Evolutionary conservation across 1,284 basidiomycete genomes (phyloP), one percentile per base, ranked within the genome.

Genomic region (Rhodofomes roseus): DNA sequence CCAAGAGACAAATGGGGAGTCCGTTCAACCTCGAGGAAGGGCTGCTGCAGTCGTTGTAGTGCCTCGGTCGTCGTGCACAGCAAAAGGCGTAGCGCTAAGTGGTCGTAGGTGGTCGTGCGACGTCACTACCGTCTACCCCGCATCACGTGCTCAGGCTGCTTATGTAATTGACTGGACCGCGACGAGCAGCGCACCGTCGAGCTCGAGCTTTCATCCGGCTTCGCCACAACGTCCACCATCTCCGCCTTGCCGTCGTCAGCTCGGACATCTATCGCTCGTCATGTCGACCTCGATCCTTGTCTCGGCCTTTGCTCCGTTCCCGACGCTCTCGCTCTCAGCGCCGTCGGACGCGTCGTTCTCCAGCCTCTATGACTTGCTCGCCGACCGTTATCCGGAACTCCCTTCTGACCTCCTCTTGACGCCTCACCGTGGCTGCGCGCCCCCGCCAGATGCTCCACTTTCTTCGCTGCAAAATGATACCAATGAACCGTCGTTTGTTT

Each of bases 301-400:
- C 63, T 85, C 88, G 9, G 78, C 90, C 1, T 93, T 93, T 68
- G 70, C 87, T 14, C 92, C 92, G 2, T 92, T 92, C 72, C 82
- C 87, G 0, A 87, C 90, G 1, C 74, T 93, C 25, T 82, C 85
- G 14, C 76, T 94, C 57, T 76, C 78, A 3, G 79, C 87, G 1
- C 81, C 86, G 0, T 75, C 78, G 0, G 73, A 79, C 9, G 82
- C 85, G 0, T 73, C 77, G 20, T 63, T 90, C 14, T 71, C 76
- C 14, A 76, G 79, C 53, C 72, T 92, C 25, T 80, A 82, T 43
- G 71, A 77, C 53, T 74, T 85, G 52, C 77, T 91, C 34, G 72
- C 78, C 40, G 74, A 79, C 36, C 83, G 84, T 61, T 90, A 89
- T 65, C 80, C 83, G 0, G 69, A 77, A 20, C 76, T 89, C 1